phyloP scores from a whole-genome alignment of 2,329 filamentous ascomycete genomes.

The Coniochaeta hoffmannii region DNA sequence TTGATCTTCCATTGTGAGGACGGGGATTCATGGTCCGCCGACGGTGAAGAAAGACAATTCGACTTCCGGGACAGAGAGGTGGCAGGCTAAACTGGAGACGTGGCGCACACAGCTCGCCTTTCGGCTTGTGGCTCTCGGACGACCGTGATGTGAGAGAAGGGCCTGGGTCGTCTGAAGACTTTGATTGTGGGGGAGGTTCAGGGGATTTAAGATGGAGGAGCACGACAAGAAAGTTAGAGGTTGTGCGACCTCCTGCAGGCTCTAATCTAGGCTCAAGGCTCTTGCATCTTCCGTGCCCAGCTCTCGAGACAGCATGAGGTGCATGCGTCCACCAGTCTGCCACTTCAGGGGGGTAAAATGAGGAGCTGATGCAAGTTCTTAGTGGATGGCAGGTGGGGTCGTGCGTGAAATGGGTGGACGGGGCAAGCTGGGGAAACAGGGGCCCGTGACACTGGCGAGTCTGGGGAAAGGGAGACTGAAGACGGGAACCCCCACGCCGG shows the following conservation, averaged over 20 bases:
- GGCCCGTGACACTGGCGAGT: background rate
- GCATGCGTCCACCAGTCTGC: background rate
- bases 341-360: background rate
- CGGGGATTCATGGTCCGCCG: background rate
- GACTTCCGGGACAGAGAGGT: background rate
- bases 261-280: no score
- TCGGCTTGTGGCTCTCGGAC: background rate
- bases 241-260: background rate
- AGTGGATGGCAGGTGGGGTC: background rate
- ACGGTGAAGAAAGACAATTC: background rate
- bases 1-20: constrained; percentile 9
- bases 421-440: background rate
- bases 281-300: background rate
- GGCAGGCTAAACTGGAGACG: background rate
- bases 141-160: background rate
- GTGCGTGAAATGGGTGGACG: no score
- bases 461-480: background rate
- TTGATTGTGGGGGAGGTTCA: background rate
- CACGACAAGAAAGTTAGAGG: background rate
- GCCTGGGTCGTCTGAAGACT: background rate
- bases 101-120: background rate
- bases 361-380: background rate
- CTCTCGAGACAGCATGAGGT: background rate
- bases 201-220: background rate
- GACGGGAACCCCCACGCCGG: background rate